phyloP scores from a whole-genome alignment of 306 rosid species.

The Sphenostylis stenocarpa region DNA sequence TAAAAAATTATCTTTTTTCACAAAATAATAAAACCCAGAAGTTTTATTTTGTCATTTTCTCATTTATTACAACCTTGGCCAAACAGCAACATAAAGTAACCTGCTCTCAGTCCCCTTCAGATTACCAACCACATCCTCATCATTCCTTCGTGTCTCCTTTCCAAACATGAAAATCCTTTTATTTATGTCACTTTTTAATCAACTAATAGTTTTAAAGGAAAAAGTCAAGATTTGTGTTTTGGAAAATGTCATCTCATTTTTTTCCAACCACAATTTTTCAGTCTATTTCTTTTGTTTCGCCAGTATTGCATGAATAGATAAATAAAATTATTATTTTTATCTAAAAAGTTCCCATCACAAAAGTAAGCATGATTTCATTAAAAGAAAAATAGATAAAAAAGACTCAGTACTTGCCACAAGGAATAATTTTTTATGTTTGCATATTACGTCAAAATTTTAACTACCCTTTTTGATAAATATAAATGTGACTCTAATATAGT shows the following conservation, averaged over 20 bases:
- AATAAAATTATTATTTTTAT: not conserved
- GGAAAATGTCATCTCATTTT: not conserved
- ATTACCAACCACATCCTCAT: conserved; percentile 15
- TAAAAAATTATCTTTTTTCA: not conserved
- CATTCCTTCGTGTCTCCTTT: conserved; percentile 27
- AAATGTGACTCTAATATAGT: not conserved
- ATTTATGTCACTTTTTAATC: not conserved
- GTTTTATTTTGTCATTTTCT: conserved; percentile 25
- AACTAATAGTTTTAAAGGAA: not conserved
- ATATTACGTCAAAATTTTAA: not conserved
- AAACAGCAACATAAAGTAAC: not conserved
- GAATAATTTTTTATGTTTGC: not conserved
- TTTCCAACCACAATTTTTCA: not conserved
- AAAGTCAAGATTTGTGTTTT: conserved; percentile 1
- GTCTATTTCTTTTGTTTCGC: not conserved
- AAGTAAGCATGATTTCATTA: not conserved
- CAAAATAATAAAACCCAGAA: not conserved
- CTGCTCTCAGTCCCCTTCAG: not conserved
- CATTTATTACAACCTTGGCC: conserved; percentile 6
- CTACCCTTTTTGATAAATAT: not conserved
- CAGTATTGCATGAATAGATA: not conserved
- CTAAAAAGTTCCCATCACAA: not conserved
- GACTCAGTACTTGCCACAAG: not conserved
- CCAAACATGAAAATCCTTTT: not conserved
- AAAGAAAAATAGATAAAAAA: not conserved